Percentiles rank a stretch among this genome's conserved stretches.
Evolutionary conservation across 2,329 filamentous ascomycete genomes (phyloP).

Genomic region (Claviceps sp.): DNA sequence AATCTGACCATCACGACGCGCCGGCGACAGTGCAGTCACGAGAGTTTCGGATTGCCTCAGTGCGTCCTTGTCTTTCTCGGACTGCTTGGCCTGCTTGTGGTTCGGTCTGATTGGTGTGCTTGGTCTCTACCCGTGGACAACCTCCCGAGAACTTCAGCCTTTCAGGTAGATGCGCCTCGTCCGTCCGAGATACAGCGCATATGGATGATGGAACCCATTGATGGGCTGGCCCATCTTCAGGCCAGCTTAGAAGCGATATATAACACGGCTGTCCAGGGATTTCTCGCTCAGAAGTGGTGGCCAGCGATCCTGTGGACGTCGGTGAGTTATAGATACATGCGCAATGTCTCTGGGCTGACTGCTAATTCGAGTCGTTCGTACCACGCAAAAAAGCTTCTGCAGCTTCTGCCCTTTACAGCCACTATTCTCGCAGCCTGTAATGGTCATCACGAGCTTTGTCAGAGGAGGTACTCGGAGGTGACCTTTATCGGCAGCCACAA

Average conservation of each 20-base stretch:
- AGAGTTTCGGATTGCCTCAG: neutral
- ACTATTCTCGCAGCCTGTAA: conserved; percentile 34
- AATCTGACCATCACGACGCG: too few species aligned
- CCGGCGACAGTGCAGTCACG: too few species aligned
- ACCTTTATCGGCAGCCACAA: conserved; percentile 53
- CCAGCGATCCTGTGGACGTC: conserved; percentile 1
- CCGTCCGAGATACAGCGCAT: conserved; percentile 1
- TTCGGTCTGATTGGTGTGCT: neutral
- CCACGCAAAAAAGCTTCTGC: conserved; percentile 9
- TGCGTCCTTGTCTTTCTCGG: too few species aligned
- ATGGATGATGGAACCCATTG: conserved; percentile 7
- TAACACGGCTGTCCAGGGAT: neutral
- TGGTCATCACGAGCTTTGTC: conserved; percentile 41
- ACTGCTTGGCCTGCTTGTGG: too few species aligned
- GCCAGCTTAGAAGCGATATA: neutral
- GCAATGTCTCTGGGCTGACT: neutral
- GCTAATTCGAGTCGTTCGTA: neutral
- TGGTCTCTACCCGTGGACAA: neutral
- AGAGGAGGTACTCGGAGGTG: conserved; percentile 43
- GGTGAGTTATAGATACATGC: neutral
- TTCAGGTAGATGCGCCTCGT: neutral
- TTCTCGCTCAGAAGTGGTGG: conserved; percentile 3
- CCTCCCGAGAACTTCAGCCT: neutral
- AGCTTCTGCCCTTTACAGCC: conserved; percentile 8
- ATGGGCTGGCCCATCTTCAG: conserved; percentile 7